Conservation (phyloP, 2,329 filamentous ascomycete species). For the Thielaviopsis euricoi region DNA sequence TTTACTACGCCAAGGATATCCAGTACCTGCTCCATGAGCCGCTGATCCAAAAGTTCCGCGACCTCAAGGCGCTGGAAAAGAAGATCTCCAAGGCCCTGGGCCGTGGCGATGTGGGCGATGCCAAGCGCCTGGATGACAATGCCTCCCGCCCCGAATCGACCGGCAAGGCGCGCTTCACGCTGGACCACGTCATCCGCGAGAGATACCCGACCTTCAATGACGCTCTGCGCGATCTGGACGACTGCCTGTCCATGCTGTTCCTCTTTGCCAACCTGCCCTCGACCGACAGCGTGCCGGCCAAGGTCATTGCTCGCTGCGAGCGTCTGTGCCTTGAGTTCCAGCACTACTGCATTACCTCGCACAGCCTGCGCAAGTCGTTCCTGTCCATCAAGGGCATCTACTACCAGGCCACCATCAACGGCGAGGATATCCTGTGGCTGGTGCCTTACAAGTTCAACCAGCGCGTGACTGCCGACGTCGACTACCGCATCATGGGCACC, state of each 20-base stretch:
- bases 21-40: constrained; percentile 97
- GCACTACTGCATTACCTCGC: constrained; percentile 87
- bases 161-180: constrained; percentile 71
- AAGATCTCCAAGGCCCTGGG: constrained; percentile 91
- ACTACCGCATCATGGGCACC: constrained; percentile 98
- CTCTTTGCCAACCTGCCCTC: constrained; percentile 93
- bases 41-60: constrained; percentile 82
- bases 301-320: constrained; percentile 92
- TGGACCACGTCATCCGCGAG: constrained; percentile 96
- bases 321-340: constrained; percentile 88
- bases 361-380: constrained; percentile 89
- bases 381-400: constrained; percentile 98
- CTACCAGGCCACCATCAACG: constrained; percentile 94
- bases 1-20: constrained; percentile 85
- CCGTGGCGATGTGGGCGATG: constrained; percentile 78
- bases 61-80: constrained; percentile 92
- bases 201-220: constrained; percentile 95
- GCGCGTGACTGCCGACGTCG: constrained; percentile 79
- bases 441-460: constrained; percentile 98
- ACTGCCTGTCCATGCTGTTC: constrained; percentile 93
- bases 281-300: constrained; percentile 73
- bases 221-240: constrained; percentile 83
- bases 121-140: constrained; percentile 71
- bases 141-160: constrained; percentile 80
- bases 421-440: constrained; percentile 91